Base-by-base conservation (phyloP, 106 monocot genomes). In the Dioscorea dumetorum region DNA sequence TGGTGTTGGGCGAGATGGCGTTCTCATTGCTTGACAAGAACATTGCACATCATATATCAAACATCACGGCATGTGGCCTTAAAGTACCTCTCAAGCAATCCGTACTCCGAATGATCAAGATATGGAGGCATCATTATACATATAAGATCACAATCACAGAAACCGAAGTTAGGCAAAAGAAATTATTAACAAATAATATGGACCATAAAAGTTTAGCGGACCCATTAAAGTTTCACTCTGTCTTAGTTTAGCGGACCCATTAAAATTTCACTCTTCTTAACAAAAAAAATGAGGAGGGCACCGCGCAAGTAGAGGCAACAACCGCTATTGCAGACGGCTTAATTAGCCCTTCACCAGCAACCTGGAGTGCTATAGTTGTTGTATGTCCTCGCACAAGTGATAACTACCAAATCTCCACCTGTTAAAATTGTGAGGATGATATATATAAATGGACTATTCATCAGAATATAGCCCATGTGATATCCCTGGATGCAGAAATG, bases 241-340 rank as follows among this genome's bases (percentile, higher is more conserved):
- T n/a, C n/a, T n/a, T n/a, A n/a, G n/a, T n/a, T n/a, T n/a, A n/a
- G n/a, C n/a, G n/a, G n/a, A n/a, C n/a, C n/a, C n/a, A n/a, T n/a
- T n/a, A n/a, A n/a, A n/a, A n/a, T n/a, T n/a, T n/a, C n/a, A n/a
- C n/a, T n/a, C n/a, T n/a, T n/a, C n/a, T n/a, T n/a, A n/a, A n/a
- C n/a, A n/a, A n/a, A n/a, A 97, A 97, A 91, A 64, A 97, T 97
- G 31, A 88, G 95, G 67, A 95, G 88, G 24, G 95, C 91, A 33
- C 95, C 91, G 88, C 79, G 91, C 95, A 97, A 57, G 95, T 97
- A 75, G 95, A 91, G 50, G 95, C 91, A 60, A 97, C 95, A 68
- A 91, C 88, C 22, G 84, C 91, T 61, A 97, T 77, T 8, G 84
- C 84, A 41, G 76, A 78, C 66, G 88, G 77, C 58, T 78, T 88